Percentiles rank a stretch among this genome's conserved stretches.
phyloP scores from a whole-genome alignment of 352 stramenopile genomes.

The Globisporangium sylvaticum region DNA sequence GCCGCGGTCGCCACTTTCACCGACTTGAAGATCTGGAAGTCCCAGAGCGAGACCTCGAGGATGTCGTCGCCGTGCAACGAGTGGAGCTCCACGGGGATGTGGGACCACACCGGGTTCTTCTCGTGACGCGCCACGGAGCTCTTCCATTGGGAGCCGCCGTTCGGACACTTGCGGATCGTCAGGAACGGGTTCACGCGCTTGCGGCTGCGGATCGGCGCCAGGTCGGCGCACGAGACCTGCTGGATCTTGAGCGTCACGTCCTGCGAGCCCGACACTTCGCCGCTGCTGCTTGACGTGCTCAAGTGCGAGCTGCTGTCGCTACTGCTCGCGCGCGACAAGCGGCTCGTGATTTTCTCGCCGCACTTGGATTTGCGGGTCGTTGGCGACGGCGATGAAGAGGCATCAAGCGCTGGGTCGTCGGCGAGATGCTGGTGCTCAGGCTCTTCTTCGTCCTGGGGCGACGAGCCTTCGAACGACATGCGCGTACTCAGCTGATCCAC shows the following conservation, averaged over 20 bases:
- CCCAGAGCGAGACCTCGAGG: constrained; percentile 62
- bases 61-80: constrained; percentile 29
- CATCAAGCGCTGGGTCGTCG: neutral
- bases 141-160: constrained; percentile 34
- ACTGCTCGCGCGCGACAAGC: constrained; percentile 7
- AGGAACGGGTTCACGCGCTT: constrained; percentile 61
- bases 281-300: constrained; percentile 16
- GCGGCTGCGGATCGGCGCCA: constrained; percentile 47
- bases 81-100: constrained; percentile 37
- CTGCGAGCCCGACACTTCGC: constrained; percentile 15
- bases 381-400: neutral
- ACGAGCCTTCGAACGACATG: constrained; percentile 23
- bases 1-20: constrained; percentile 49
- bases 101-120: constrained; percentile 38
- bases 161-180: constrained; percentile 29
- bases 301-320: constrained; percentile 16
- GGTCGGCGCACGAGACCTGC: constrained; percentile 33
- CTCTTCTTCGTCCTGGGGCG: constrained; percentile 18
- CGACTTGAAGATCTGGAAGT: constrained; percentile 59
- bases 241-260: constrained; percentile 29
- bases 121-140: constrained; percentile 39
- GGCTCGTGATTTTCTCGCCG: constrained; percentile 3
- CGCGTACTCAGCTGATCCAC: constrained; percentile 4
- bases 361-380: constrained; percentile 1
- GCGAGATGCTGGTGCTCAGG: constrained; percentile 24